These are phyloP conservation scores for Lepidium africanum DNA, from an alignment of 345 rosid genomes.

Conservation along the genomic window DNA sequence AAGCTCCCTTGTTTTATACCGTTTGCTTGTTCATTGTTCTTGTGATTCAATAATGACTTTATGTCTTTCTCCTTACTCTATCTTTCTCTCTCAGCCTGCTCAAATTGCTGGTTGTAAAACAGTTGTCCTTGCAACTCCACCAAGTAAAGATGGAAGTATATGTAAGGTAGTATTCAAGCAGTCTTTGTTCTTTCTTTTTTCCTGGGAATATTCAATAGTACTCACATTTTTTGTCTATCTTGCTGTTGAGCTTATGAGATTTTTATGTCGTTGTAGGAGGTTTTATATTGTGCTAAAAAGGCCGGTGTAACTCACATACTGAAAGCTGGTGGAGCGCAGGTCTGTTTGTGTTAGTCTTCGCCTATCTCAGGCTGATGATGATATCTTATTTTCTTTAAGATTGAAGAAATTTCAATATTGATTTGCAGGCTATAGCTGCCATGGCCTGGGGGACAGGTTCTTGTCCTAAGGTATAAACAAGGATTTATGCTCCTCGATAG, in stretches of 20 bases:
- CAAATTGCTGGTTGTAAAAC: conserved; percentile 93
- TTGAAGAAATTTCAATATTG: neutral
- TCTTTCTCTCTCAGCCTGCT: conserved; percentile 52
- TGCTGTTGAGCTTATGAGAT: neutral
- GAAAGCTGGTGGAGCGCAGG: conserved; percentile 98
- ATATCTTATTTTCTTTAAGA: neutral
- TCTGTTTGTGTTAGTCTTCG: conserved; percentile 17
- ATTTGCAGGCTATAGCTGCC: conserved; percentile 76
- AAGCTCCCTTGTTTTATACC: conserved; percentile 20
- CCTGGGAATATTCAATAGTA: neutral
- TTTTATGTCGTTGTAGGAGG: conserved; percentile 45
- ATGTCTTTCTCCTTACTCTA: conserved; percentile 14
- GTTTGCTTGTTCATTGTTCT: neutral
- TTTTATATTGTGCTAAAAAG: conserved; percentile 80
- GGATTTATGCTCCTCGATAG: neutral
- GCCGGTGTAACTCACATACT: conserved; percentile 94
- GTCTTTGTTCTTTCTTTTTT: neutral
- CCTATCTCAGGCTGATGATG: neutral
- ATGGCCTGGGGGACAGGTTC: conserved; percentile 98
- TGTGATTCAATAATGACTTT: neutral
- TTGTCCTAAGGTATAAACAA: conserved; percentile 72
- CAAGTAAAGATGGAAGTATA: conserved; percentile 69
- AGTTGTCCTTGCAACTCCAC: conserved; percentile 85
- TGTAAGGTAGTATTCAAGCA: conserved; percentile 60
- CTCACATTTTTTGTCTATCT: neutral